These are phyloP conservation scores for Hepatocystis sp. DNA, from an alignment of 169 alveolate species.

Conservation along the genomic window DNA sequence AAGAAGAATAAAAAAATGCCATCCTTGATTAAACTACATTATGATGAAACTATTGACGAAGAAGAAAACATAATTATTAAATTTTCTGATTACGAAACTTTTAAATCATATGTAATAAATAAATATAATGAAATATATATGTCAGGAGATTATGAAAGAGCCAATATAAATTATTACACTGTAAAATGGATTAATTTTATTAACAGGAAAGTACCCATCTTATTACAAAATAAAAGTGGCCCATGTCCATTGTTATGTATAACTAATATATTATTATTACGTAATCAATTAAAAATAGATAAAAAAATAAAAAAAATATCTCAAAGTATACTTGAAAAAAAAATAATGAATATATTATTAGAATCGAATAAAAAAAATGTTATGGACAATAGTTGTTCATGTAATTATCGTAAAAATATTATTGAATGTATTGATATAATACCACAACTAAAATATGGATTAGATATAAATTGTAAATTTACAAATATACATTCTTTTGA, in stretches of 20 bases:
- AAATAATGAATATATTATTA: conserved; percentile 68
- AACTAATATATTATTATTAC: conserved; percentile 62
- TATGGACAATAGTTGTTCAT: conserved; percentile 27
- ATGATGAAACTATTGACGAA: conserved; percentile 72
- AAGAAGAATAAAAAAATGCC: conserved; percentile 52
- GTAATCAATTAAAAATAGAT: conserved; percentile 76
- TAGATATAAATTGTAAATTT: conserved; percentile 77
- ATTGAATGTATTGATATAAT: conserved; percentile 74
- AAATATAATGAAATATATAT: conserved; percentile 50
- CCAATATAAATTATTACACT: conserved; percentile 58
- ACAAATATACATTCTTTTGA: conserved; percentile 72
- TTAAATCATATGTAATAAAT: conserved; percentile 64
- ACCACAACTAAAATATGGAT: conserved; percentile 77
- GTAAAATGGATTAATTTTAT: conserved; percentile 71
- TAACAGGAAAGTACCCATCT: conserved; percentile 62
- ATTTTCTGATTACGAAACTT: conserved; percentile 70
- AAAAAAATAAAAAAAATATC: conserved; percentile 70
- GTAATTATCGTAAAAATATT: conserved; percentile 71
- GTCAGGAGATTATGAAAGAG: conserved; percentile 20
- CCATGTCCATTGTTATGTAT: conserved; percentile 77
- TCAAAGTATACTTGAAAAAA: conserved; percentile 34
- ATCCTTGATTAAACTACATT: conserved; percentile 32
- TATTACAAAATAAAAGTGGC: conserved; percentile 76
- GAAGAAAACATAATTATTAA: conserved; percentile 61
- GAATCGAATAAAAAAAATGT: conserved; percentile 75